Evolutionary conservation across 225 moss, liverwort and hornwort genomes (phyloP), one percentile per base, ranked within the genome.

Genomic region (Bryoerythrophyllum caledonicum): DNA sequence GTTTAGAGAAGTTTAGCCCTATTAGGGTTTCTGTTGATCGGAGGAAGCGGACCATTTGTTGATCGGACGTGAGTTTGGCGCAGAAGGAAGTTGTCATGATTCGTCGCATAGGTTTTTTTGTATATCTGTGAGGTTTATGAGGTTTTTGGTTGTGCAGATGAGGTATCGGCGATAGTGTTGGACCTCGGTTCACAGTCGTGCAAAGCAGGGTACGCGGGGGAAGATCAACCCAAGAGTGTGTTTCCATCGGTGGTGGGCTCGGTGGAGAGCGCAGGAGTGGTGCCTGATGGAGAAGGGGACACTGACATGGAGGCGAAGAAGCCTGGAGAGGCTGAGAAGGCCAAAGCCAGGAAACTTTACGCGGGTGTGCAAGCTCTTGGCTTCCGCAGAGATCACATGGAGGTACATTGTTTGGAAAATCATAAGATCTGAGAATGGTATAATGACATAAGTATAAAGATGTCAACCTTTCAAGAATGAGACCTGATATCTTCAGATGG

Each of bases 151-250:
- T 75, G 41, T 76, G 64, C 76, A 93, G 96, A 96, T 73, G 96
- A 96, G 81, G 96, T 96, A 43, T 94, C 96, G 55, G 96, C 96
- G 41, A 94, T 96, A 86, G 96, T 96, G 65, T 75, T 96, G 74
- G 96, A 96, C 80, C 82, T 96, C 83, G 96, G 96, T 44, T 96
- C 96, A 63, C 92, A 96, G 84, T 86, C 94, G 4, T 90, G 92
- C 79, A 96, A 96, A 78, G 96, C 96, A 71, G 96, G 96, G 51
- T 96, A 96, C 86, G 96, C 96, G 13, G 96, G 96, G 16, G 96
- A 94, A 91, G 94, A 96, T 86, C 89, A 90, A 65, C 94, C 96
- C 7, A 96, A 96, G 76, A 85, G 87, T 60, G 90, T 96, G 11
- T 84, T 96, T 72, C 91, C 96, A 43, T 94, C 94, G 66, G 92